These are phyloP conservation scores for Saccharum spontaneum DNA, from an alignment of 176 grass and related monocot species.

Conservation along the genomic window DNA sequence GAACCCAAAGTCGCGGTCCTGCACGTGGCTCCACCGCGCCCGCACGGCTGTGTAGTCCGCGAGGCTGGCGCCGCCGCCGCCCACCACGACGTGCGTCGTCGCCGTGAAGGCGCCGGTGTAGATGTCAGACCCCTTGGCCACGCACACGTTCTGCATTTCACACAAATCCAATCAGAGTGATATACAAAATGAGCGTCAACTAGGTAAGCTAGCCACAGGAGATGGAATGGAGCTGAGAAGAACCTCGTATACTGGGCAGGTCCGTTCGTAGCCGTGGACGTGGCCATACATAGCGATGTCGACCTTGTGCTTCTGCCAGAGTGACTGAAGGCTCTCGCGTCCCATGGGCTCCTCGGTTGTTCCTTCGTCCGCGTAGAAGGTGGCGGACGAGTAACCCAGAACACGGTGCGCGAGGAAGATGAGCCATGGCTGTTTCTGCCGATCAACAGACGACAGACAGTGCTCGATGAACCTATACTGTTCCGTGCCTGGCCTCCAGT, in stretches of 20 bases:
- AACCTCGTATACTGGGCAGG: slow-evolving; percentile 86
- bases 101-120: slow-evolving; percentile 76
- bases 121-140: slow-evolving; percentile 61
- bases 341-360: slow-evolving; percentile 83
- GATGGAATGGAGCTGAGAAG: background rate
- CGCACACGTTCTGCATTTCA: slow-evolving; percentile 60
- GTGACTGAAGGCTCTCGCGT: slow-evolving; percentile 69
- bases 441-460: slow-evolving; percentile 69
- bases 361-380: slow-evolving; percentile 73
- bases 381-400: slow-evolving; percentile 80
- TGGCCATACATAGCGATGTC: slow-evolving; percentile 77
- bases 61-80: slow-evolving; percentile 78
- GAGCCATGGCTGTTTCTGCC: slow-evolving; percentile 93
- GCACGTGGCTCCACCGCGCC: slow-evolving; percentile 74
- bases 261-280: slow-evolving; percentile 88
- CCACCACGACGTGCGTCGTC: slow-evolving; percentile 87
- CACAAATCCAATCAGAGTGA: background rate
- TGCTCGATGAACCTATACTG: slow-evolving; percentile 90
- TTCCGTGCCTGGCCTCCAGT: slow-evolving; percentile 77
- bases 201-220: background rate
- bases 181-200: background rate
- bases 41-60: slow-evolving; percentile 49
- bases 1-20: slow-evolving; percentile 78
- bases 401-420: slow-evolving; percentile 90
- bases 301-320: slow-evolving; percentile 92